phyloP scores from a whole-genome alignment of 805 yeast genomes.

The Metschnikowia reukaufii region DNA sequence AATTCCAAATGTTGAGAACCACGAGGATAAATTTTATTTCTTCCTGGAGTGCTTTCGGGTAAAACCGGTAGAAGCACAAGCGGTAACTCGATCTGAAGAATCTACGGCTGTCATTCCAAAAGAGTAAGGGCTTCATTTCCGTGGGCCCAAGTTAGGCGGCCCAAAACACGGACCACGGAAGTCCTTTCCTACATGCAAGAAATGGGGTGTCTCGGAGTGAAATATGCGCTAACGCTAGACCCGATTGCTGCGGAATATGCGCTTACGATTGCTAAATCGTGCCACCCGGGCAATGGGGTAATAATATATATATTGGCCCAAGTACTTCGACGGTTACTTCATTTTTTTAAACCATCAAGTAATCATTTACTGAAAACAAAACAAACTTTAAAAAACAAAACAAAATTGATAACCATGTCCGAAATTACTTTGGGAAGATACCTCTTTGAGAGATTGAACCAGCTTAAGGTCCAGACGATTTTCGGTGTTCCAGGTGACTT shows the following conservation, averaged over 20 bases:
- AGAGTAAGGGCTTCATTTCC: background rate
- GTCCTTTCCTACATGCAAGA: slow-evolving; percentile 8
- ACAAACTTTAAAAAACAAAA: slow-evolving; percentile 2
- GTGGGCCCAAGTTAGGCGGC: background rate
- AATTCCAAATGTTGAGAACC: background rate
- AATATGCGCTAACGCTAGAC: slow-evolving; percentile 8
- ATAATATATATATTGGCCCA: slow-evolving; percentile 1
- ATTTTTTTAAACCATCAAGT: slow-evolving; percentile 1
- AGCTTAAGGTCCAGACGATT: slow-evolving; percentile 66
- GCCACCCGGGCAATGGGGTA: background rate
- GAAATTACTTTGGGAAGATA: slow-evolving; percentile 71
- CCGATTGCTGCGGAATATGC: slow-evolving; percentile 14
- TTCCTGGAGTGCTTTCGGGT: too few species aligned
- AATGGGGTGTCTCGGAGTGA: background rate
- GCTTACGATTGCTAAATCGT: slow-evolving; percentile 9
- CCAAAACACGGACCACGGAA: slow-evolving; percentile 3
- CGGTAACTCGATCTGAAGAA: background rate
- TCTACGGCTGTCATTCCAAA: background rate
- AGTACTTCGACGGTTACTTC: background rate
- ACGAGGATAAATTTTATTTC: too few species aligned
- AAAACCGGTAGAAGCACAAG: too few species aligned
- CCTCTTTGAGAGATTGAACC: slow-evolving; percentile 74
- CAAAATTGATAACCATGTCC: slow-evolving; percentile 23
- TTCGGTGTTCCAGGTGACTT: slow-evolving; percentile 85
- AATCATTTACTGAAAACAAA: slow-evolving; percentile 1